Percentiles rank a stretch among this genome's conserved stretches.
These are phyloP conservation scores for Rhododendron molle DNA, from an alignment of 148 eudicot genomes.

Conservation along the genomic window DNA sequence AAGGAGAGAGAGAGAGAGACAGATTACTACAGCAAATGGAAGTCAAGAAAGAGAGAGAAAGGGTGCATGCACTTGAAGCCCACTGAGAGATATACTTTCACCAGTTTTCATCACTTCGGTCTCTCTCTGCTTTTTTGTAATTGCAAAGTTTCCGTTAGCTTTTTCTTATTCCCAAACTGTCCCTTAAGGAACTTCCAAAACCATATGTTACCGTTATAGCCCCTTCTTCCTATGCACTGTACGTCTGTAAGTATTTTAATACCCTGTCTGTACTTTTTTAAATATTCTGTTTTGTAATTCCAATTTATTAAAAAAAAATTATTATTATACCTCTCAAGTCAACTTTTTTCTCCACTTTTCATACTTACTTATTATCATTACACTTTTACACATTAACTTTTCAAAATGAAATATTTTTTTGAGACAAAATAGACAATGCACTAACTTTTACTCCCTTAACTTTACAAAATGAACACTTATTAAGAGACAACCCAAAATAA, in stretches of 20 bases:
- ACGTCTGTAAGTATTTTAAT: neutral
- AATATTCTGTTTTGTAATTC: too few species aligned
- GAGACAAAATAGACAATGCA: too few species aligned
- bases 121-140: constrained; percentile 7
- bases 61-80: constrained; percentile 17
- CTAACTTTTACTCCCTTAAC: too few species aligned
- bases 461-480: too few species aligned
- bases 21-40: neutral
- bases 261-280: too few species aligned
- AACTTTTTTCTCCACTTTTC: too few species aligned
- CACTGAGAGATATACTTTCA: constrained; percentile 14
- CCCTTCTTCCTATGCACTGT: neutral
- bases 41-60: constrained; percentile 1
- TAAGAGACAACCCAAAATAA: too few species aligned
- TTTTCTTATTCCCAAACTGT: constrained; percentile 44
- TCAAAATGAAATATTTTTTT: too few species aligned
- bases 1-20: constrained; percentile 5
- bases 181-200: constrained; percentile 66
- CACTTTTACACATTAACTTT: too few species aligned
- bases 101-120: neutral
- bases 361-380: too few species aligned
- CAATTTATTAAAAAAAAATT: too few species aligned
- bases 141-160: constrained; percentile 51
- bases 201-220: constrained; percentile 67
- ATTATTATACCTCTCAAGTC: too few species aligned